Evolutionary conservation across 1,284 basidiomycete species (phyloP).

Genomic region (Cryptococcus floricola): DNA sequence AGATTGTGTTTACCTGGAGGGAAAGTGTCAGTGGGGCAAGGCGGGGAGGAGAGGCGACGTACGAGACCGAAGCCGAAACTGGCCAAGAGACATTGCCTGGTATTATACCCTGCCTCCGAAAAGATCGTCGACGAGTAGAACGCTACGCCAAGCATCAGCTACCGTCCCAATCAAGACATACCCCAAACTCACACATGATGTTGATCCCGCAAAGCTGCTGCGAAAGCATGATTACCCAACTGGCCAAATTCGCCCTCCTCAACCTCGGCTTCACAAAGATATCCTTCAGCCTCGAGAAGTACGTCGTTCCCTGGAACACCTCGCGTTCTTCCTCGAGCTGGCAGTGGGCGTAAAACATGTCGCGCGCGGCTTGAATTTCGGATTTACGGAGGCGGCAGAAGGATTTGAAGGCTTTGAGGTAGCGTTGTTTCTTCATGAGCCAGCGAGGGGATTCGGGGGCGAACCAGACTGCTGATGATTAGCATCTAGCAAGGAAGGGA

Average conservation of each 20-base stretch:
- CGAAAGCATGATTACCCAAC: conserved; percentile 62
- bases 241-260: conserved; percentile 67
- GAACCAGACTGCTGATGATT: conserved; percentile 50
- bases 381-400: conserved; percentile 63
- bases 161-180: not conserved
- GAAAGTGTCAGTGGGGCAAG: too few relatives aligned
- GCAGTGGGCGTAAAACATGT: conserved; percentile 54
- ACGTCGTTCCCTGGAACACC: conserved; percentile 45
- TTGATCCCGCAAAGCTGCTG: conserved; percentile 49
- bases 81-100: conserved; percentile 52
- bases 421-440: conserved; percentile 64
- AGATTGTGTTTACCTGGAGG: conserved; percentile 20
- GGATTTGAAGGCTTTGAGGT: conserved; percentile 62
- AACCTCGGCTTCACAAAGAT: conserved; percentile 63
- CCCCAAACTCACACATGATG: conserved; percentile 51
- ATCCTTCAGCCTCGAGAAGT: conserved; percentile 55
- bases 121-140: conserved; percentile 60
- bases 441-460: conserved; percentile 64
- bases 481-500: not conserved
- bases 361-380: conserved; percentile 68
- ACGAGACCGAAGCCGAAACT: conserved; percentile 59
- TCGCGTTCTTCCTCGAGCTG: conserved; percentile 47
- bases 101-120: conserved; percentile 51
- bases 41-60: too few relatives aligned
- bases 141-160: conserved; percentile 47